These are phyloP conservation scores for Lichina pygmaea DNA, from an alignment of 495 filamentous ascomycete species.

Conservation along the genomic window DNA sequence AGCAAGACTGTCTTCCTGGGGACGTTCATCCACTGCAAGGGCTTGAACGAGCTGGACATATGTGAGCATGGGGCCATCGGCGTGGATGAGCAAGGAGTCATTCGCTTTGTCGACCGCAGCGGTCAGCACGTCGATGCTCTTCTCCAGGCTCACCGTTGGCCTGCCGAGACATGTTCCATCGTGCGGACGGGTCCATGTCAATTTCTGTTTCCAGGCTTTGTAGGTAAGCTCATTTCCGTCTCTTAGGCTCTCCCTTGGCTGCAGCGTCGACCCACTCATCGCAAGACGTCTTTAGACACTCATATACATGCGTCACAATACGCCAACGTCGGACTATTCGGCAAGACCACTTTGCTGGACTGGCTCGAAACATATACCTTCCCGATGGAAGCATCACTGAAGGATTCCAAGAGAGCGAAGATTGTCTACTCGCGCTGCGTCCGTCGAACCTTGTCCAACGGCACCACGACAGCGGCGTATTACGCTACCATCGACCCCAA, in stretches of 20 bases:
- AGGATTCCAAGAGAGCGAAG: conserved; percentile 16
- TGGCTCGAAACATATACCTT: conserved; percentile 95
- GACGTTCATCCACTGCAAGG: conserved; percentile 29
- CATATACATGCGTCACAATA: conserved; percentile 90
- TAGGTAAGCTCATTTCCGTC: conserved; percentile 24
- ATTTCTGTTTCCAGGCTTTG: conserved; percentile 89
- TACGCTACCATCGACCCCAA: conserved; percentile 67
- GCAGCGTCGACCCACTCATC: neutral
- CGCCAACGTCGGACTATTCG: conserved; percentile 78
- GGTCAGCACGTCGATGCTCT: conserved; percentile 16
- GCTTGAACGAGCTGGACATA: conserved; percentile 26
- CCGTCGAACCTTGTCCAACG: conserved; percentile 53
- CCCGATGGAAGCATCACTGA: conserved; percentile 56
- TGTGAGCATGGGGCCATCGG: conserved; percentile 32
- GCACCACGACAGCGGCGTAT: conserved; percentile 77
- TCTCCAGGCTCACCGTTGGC: conserved; percentile 19
- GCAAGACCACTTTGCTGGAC: conserved; percentile 62
- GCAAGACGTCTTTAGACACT: conserved; percentile 29
- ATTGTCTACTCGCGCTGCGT: conserved; percentile 51
- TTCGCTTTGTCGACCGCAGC: conserved; percentile 24
- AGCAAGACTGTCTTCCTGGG: conserved; percentile 17
- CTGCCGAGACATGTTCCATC: conserved; percentile 10
- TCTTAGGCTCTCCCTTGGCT: neutral
- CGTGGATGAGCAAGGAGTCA: conserved; percentile 38
- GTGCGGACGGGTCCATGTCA: conserved; percentile 10